Evolutionary conservation across 441 rosid species (phyloP), one percentile per base, ranked within the genome.

Genomic region (Populus hybrid): DNA sequence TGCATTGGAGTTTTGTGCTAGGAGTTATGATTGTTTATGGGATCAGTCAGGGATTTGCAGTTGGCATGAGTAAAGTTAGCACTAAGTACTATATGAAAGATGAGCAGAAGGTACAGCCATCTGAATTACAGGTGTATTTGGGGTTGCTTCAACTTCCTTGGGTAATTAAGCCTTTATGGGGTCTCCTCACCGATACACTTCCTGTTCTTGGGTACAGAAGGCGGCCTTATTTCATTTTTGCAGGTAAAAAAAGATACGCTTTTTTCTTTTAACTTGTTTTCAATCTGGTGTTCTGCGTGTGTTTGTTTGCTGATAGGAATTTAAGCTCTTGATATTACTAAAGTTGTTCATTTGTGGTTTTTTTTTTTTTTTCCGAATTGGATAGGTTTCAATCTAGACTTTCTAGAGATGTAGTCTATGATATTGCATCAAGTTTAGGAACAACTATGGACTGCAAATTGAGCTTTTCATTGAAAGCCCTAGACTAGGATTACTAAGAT

Each of bases 141-240:
- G 94, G 90, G 64, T 75, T 92, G 72, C 83, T 78, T 82, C 85
- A 84, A 40, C 70, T 90, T 76, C 94, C 97, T 76, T 90, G 93
- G 93, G 83, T 92, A 71, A 84, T 92, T 21, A 90, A 92, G 84
- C 94, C 94, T 71, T 18, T 92, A 3, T 90, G 97, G 97, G 94
- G 94, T 26, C 84, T 92, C 7, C 82, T 92, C 68, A 89, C 97
- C n/a, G 94, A 92, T 77, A 82, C 86, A 63, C 82, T 92, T 36
- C 94, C 94, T 9, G 31, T 90, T 82, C 23, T 73, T 26, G 94
- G 94, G 18, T 92, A 86, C 73, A 81, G 86, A 61, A 82, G 94
- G 69, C 88, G 91, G n/a, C 93, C 97, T n/a, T 90, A 92, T 77
- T 88, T 92, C 73, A 53, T 90, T 69, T 80, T 87, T 26, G 88